Evolutionary conservation across 1,284 basidiomycete genomes (phyloP), one percentile per base, ranked within the genome.

Genomic region (Ganoderma multipileum): DNA sequence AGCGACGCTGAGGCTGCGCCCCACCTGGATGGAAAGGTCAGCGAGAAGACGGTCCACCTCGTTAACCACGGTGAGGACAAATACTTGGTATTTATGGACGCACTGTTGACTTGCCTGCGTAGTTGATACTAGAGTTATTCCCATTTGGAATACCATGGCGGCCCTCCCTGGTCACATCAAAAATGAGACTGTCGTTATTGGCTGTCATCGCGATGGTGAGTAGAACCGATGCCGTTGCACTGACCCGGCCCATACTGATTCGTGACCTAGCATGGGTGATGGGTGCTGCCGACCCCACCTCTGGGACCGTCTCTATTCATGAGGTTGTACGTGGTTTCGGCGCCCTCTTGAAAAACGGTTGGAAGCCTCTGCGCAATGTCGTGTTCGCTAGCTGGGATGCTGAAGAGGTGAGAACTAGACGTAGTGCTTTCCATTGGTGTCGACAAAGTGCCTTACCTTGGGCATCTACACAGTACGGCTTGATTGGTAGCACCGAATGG

Each of bases 321-420:
- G 96, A 98, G 79, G 84, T 96, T 33, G 85, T 97, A 68, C 88
- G 90, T 42, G 95, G 94, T n/a, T 87, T 96, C 67, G 95, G 95
- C 39, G 81, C 83, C 11, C 83, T 98, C 1, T 77, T 94, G 28
- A 83, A 82, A 72, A 83, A 82, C 18, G 96, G 95, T 33, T 99
- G 97, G 97, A 93, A 90, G 75, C 97, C 97, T 4, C 81, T 96
- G 50, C 85, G 96, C 67, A 97, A 94, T 20, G 89, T 97, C 74
- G 81, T 97, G n/a, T 85, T 98, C 63, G 95, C 94, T 4, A 93
- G 90, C 71, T 98, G 95, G 96, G 95, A 97, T 79, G 97, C 90
- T 0, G 96, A 98, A 82, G 97, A 96, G 85, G 89, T 91, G 58
- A 55, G 77, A 72, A 2, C 42, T 33, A 30, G 30, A 28, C 5